Conservation (phyloP, 345 rosid genomes). For the Brassica carinata region DNA sequence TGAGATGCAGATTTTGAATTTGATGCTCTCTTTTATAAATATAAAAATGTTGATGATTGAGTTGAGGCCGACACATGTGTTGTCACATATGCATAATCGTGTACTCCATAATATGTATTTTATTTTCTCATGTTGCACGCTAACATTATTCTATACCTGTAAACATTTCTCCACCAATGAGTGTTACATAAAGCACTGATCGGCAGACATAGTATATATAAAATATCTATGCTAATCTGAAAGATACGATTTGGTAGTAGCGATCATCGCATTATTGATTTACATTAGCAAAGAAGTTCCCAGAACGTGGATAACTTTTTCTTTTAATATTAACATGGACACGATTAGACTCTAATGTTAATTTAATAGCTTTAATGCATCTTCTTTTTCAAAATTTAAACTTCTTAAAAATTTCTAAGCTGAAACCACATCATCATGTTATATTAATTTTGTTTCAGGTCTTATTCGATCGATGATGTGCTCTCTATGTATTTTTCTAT, state of each 20-base stretch:
- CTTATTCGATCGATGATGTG: neutral
- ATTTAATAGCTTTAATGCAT: neutral
- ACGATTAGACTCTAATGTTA: neutral
- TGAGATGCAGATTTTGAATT: slow-evolving; percentile 18
- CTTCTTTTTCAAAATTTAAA: neutral
- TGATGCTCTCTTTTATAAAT: neutral
- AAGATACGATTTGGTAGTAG: neutral
- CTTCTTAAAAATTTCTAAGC: neutral
- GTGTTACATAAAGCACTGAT: neutral
- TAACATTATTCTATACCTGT: slow-evolving; percentile 22
- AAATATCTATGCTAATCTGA: neutral
- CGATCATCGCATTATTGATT: neutral
- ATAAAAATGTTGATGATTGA: slow-evolving; percentile 3
- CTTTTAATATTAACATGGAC: neutral
- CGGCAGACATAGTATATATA: neutral
- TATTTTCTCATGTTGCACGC: slow-evolving; percentile 32
- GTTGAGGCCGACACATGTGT: slow-evolving; percentile 1
- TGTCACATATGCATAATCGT: slow-evolving; percentile 10
- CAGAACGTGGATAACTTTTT: neutral
- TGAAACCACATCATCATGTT: neutral
- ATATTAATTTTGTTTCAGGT: neutral
- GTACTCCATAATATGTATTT: neutral
- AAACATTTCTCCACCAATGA: neutral
- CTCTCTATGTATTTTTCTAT: neutral
- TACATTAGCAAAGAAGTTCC: neutral